A percentile compares a stretch with the other conserved stretches of the same genome.
Evolutionary conservation across 192 early-diverging fungal species (phyloP).

Genomic region (Dimargaris verticillata): DNA sequence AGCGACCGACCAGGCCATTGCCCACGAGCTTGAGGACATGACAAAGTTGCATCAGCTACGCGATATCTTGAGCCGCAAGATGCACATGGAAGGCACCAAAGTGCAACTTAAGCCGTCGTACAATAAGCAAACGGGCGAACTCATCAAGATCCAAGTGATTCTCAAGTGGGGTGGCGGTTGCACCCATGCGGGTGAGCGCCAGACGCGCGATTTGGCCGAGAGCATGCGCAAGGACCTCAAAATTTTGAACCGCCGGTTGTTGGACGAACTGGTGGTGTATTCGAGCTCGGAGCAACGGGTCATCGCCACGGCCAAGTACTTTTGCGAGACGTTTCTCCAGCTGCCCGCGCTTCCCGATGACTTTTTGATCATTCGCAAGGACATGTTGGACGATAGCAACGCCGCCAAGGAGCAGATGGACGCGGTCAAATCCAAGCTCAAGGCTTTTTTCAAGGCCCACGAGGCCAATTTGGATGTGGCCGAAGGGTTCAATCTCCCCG

Average conservation of each 20-base stretch:
- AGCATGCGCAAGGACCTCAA: slow-evolving; percentile 81
- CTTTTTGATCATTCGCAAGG: slow-evolving; percentile 57
- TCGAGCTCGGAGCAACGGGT: slow-evolving; percentile 79
- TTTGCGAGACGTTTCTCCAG: slow-evolving; percentile 28
- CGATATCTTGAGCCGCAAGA: slow-evolving; percentile 65
- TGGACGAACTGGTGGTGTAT: slow-evolving; percentile 76
- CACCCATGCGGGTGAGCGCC: slow-evolving; percentile 82
- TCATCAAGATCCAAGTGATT: slow-evolving; percentile 71
- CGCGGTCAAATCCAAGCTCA: slow-evolving; percentile 58
- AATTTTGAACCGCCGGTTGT: slow-evolving; percentile 71
- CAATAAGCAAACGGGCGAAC: slow-evolving; percentile 30
- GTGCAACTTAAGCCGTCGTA: slow-evolving; percentile 76
- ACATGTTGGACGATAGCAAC: slow-evolving; percentile 88
- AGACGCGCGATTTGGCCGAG: slow-evolving; percentile 79
- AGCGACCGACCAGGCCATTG: slow-evolving; percentile 39
- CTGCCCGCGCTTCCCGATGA: slow-evolving; percentile 32
- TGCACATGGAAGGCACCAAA: slow-evolving; percentile 72
- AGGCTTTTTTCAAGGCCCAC: slow-evolving; percentile 37
- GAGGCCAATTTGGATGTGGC: slow-evolving; percentile 1
- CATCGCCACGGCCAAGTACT: slow-evolving; percentile 58
- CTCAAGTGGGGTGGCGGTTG: slow-evolving; percentile 97
- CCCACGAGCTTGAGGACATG: slow-evolving; percentile 35
- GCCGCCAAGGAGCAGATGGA: slow-evolving; percentile 92
- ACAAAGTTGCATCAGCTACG: slow-evolving; percentile 43
- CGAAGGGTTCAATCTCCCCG: slow-evolving; percentile 14